These are phyloP conservation scores for Lolium perenne DNA, from an alignment of 176 grass and related monocot species.

Conservation along the genomic window DNA sequence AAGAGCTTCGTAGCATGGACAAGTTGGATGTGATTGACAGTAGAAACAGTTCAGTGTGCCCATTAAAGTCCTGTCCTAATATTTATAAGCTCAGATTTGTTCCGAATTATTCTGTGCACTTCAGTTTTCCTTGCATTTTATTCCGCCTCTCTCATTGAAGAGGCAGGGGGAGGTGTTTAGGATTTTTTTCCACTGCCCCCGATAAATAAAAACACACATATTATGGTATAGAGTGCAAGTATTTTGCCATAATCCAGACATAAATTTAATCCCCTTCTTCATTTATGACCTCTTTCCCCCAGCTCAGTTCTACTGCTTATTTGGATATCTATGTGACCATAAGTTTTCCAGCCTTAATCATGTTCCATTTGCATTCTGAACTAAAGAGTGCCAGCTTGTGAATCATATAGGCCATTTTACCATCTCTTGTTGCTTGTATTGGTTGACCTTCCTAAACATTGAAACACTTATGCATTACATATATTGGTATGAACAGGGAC, in stretches of 20 bases:
- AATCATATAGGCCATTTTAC: conserved; percentile 23
- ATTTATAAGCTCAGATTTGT: neutral
- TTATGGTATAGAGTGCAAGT: neutral
- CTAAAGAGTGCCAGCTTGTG: neutral
- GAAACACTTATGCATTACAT: conserved; percentile 44
- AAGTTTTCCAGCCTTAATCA: neutral
- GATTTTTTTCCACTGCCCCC: too few relatives aligned
- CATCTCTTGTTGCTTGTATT: conserved; percentile 12
- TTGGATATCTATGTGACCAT: neutral
- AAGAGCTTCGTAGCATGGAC: neutral
- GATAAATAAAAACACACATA: neutral
- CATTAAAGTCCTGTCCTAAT: neutral
- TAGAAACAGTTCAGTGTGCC: conserved; percentile 14
- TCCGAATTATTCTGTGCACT: conserved; percentile 22
- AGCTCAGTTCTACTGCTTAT: neutral
- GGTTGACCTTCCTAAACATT: neutral
- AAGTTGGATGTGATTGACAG: neutral
- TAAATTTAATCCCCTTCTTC: neutral
- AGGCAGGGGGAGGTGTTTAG: neutral
- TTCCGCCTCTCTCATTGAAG: neutral
- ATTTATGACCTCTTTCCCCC: neutral
- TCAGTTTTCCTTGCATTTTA: conserved; percentile 20
- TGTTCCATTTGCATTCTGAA: conserved; percentile 37
- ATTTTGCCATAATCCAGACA: neutral
- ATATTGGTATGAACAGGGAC: conserved; percentile 75